Evolutionary conservation across 345 rosid species (phyloP), one percentile per base, ranked within the genome.

Genomic region (Sisymbrium irio): DNA sequence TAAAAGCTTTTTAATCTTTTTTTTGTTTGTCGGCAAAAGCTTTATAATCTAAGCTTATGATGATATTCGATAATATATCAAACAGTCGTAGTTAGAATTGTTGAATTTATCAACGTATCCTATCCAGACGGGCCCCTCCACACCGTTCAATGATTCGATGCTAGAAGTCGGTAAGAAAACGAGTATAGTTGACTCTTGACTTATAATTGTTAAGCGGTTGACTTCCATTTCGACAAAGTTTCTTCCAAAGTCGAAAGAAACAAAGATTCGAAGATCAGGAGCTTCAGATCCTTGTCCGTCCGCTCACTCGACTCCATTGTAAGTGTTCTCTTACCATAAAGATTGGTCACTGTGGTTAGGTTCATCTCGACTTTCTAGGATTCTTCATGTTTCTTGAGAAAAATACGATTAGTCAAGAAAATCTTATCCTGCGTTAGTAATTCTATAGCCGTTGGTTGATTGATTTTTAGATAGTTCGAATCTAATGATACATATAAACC

Each of bases 131-230:
- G 41, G 42, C 2, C 69, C 42, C 69, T 15, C 11, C 18, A 15
- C 7, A n/a, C n/a, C 2, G 12, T 19, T 47, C 27, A 13, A 19
- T 49, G 35, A 20, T 47, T 19, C 10, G 39, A 46, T 33, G 44
- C 36, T 25, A 20, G 42, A 42, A 44, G 30, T 72, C 54, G 70
- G 63, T 41, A 73, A 57, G 72, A 65, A 56, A 65, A 57, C 77
- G 77, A 36, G 72, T 25, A 8, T 9, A 28, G 72, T 57, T 74
- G 78, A 74, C 67, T 58, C 15, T 73, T 74, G 72, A 58, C 77
- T 65, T 19, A 5, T 33, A 25, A 73, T 36, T 42, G 64, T 62
- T 25, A 44, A 14, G 12, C 4, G 46, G 4, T 73, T 46, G 71
- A 73, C 71, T 55, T 46, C 61, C 6, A 58, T 28, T 58, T 36